Conservation (phyloP, 805 yeast species). For the Ogataea paraovalis region DNA sequence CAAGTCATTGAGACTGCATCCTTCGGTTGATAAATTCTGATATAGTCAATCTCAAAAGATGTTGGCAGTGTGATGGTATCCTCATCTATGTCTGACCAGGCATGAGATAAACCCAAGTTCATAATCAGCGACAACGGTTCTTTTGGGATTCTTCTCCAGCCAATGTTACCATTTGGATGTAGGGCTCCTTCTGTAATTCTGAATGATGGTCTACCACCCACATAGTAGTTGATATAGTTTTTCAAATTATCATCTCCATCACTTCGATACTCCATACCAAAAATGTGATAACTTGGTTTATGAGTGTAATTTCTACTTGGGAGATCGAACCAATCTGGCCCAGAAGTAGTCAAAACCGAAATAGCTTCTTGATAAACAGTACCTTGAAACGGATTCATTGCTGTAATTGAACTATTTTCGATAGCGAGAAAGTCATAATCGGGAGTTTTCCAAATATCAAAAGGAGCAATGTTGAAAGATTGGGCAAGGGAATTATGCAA, state of each 20-base stretch:
- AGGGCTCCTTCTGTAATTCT: conserved; percentile 32
- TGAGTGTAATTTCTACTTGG: not conserved
- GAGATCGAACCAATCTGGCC: conserved; percentile 35
- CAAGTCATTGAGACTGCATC: conserved; percentile 31
- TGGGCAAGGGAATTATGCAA: conserved; percentile 26
- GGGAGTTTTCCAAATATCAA: conserved; percentile 41
- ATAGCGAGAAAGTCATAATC: conserved; percentile 35
- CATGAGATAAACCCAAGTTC: conserved; percentile 73
- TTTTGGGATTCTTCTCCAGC: conserved; percentile 67
- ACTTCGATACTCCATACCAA: conserved; percentile 34
- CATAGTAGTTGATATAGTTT: conserved; percentile 35
- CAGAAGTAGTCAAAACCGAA: conserved; percentile 34
- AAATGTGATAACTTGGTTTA: conserved; percentile 29
- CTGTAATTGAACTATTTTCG: conserved; percentile 27
- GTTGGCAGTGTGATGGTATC: conserved; percentile 34
- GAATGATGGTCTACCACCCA: conserved; percentile 29
- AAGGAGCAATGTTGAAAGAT: conserved; percentile 41
- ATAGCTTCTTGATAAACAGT: conserved; percentile 39
- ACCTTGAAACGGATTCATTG: conserved; percentile 37
- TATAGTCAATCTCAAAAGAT: conserved; percentile 35
- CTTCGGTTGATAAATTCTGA: conserved; percentile 38
- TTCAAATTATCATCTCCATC: conserved; percentile 20
- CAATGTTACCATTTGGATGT: conserved; percentile 50
- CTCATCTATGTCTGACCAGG: conserved; percentile 41
- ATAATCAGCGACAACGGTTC: conserved; percentile 83